Evolutionary conservation across 768 basidiomycete genomes (phyloP), one percentile per base, ranked within the genome.

Genomic region (Lentinula sp.): DNA sequence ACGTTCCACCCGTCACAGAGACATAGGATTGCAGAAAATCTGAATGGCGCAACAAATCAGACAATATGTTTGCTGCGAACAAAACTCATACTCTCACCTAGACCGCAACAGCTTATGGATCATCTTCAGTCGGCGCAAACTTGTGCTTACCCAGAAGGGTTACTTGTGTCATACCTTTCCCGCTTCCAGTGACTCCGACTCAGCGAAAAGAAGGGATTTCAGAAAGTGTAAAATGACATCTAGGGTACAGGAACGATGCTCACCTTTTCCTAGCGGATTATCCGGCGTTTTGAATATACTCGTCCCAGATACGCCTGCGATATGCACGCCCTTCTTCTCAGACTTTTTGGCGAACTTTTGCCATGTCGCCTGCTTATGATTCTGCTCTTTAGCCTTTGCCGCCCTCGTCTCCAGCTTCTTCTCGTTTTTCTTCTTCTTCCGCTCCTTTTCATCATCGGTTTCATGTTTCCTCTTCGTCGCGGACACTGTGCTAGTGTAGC

Each of bases 201-300:
- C 60, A 56, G 64, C 55, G 41, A 37, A 67, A 28, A 33, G 7
- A 16, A n/a, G 43, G 32, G 16, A 52, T 9, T 32, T 70, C 48
- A 71, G 63, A 53, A 65, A 43, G 62, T 49, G 61, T 50, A 51
- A 36, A 56, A 8, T 60, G 50, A 51, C 33, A 55, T 10, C 57
- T 63, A 18, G 60, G 59, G 36, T 32, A 58, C 33, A 61, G 62
- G 60, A 71, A 72, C 64, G 66, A 73, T 61, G 70, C 82, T 49
- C 67, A 90, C 93, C 93, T 81, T 79, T 83, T 28, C 93, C 94
- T 18, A 92, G 70, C 10, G 93, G 93, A 70, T 95, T 94, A 65
- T 94, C 93, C 12, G 94, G 94, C 4, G 92, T 95, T 77, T 93
- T 93, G 81, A 95, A 95, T 65, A 95, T 95, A 67, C 91, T 94